A percentile compares a stretch with the other conserved stretches of the same genome.
These are phyloP conservation scores for Gossypium herbaceum DNA, from an alignment of 345 rosid genomes.

Conservation along the genomic window DNA sequence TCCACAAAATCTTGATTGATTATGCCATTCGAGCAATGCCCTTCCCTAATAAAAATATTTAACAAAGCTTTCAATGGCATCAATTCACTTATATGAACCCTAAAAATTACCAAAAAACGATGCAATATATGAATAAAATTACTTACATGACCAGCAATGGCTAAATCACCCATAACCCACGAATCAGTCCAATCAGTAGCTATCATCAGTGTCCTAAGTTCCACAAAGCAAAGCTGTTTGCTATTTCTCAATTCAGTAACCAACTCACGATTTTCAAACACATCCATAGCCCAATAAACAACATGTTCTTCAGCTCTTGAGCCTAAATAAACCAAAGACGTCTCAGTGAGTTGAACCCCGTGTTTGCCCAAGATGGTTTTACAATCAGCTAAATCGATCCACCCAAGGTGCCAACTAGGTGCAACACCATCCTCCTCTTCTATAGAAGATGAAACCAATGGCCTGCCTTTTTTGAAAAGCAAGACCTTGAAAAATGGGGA, in stretches of 20 bases:
- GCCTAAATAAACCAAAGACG: constrained; percentile 73
- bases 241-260: constrained; percentile 37
- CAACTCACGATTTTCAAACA: constrained; percentile 37
- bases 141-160: constrained; percentile 94
- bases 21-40: constrained; percentile 88
- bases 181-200: constrained; percentile 89
- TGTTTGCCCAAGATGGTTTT: constrained; percentile 32
- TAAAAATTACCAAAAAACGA: neutral
- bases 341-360: constrained; percentile 50
- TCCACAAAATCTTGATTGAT: constrained; percentile 66
- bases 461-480: constrained; percentile 77
- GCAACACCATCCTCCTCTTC: constrained; percentile 26
- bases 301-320: constrained; percentile 50
- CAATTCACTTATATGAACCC: neutral
- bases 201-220: constrained; percentile 85
- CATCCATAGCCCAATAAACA: constrained; percentile 83
- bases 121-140: neutral
- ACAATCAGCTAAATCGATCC: constrained; percentile 70
- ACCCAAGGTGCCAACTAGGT: constrained; percentile 72
- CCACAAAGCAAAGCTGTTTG: constrained; percentile 62
- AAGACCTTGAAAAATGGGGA: constrained; percentile 67
- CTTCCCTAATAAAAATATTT: constrained; percentile 48
- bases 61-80: neutral
- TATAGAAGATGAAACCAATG: constrained; percentile 48
- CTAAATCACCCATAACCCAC: constrained; percentile 69